These are phyloP conservation scores for Citrus maxima DNA, from an alignment of 345 rosid genomes.

Conservation along the genomic window DNA sequence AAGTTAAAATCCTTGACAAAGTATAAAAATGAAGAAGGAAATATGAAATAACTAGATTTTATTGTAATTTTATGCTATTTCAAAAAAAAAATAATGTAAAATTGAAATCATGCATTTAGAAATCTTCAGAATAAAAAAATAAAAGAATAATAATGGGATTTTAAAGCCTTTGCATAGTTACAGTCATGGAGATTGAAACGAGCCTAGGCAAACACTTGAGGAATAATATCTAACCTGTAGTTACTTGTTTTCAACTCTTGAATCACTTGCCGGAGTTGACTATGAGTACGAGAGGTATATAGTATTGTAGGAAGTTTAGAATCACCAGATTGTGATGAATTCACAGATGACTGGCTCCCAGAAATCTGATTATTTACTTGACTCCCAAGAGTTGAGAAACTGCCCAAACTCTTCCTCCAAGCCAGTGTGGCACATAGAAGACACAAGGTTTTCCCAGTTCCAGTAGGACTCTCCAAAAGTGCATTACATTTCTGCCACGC, in stretches of 20 bases:
- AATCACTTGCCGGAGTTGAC: slow-evolving; percentile 94
- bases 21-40: not conserved
- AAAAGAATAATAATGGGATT: not conserved
- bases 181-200: not conserved
- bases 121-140: not conserved
- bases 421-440: slow-evolving; percentile 96
- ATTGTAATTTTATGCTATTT: not conserved
- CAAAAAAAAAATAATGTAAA: not conserved
- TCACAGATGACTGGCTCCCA: slow-evolving; percentile 25
- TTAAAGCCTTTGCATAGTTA: not conserved
- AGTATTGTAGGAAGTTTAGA: slow-evolving; percentile 63
- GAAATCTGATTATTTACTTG: slow-evolving; percentile 28
- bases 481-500: slow-evolving; percentile 71
- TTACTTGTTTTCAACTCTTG: slow-evolving; percentile 81
- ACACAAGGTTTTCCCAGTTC: slow-evolving; percentile 93
- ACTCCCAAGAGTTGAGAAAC: slow-evolving; percentile 56
- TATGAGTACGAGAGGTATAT: slow-evolving; percentile 90
- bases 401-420: slow-evolving; percentile 94
- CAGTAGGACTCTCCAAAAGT: slow-evolving; percentile 96
- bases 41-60: not conserved
- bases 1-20: not conserved
- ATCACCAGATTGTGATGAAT: slow-evolving; percentile 26
- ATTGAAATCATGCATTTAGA: not conserved
- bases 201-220: not conserved
- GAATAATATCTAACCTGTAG: slow-evolving; percentile 59